Evolutionary conservation across 2,329 filamentous ascomycete genomes (phyloP), one percentile per base, ranked within the genome.

Genomic region (Aspergillus brunneoviolaceus): DNA sequence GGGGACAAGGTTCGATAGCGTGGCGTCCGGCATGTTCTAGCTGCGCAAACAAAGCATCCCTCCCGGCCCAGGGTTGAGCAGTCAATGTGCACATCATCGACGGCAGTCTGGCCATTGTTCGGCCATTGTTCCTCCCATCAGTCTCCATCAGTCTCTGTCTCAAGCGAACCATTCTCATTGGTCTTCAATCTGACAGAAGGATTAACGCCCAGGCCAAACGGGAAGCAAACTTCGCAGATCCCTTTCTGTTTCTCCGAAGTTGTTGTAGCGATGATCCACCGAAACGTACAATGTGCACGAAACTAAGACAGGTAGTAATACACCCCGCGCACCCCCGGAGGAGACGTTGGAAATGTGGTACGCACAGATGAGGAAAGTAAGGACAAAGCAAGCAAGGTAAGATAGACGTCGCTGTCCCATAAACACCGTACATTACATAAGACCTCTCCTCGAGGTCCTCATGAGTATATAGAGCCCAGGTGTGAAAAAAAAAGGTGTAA

Each of bases 191-290:
- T 45, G 51, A 45, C 45, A 42, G 50, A 55, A 39, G 33, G 42
- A 25, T 58, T 45, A 58, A 48, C n/a, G 55, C 23, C 51, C 51
- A 59, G 14, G 47, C 49, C n/a, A 45, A 16, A 58, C 35, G 29
- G 21, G 47, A 33, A 53, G 51, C 39, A 45, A 45, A 45, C 16
- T 19, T 45, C 39, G 39, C 39, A 45, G 39, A 45, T 45, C 39
- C 14, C 39, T 45, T 45, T 16, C 19, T 45, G 39, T 45, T 45
- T 45, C 16, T 45, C 39, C 39, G 39, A 45, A 31, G 35, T 56
- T 47, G 45, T 29, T 39, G 49, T 45, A 49, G 14, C 23, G 21
- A 59, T 57, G 25, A 45, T 52, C 11, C 27, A 51, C 39, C 16
- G 39, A 9, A 45, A 16, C 39, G 39, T 45, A 6, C 39, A 45